Conservation (phyloP, 257 asterid genomes). For the Ajuga chamaepitys region DNA sequence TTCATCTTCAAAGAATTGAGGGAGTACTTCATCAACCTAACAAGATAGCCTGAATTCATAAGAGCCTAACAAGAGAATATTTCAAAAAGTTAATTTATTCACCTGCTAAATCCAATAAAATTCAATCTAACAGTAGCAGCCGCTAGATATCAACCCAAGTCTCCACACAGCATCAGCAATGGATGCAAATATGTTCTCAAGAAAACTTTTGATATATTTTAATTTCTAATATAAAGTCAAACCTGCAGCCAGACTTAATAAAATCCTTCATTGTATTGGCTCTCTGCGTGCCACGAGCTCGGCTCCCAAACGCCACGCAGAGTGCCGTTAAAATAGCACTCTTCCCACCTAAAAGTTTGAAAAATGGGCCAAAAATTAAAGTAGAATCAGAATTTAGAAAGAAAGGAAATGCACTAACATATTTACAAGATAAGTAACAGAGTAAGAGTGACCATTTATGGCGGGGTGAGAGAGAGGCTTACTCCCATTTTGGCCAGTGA, state of each 20-base stretch:
- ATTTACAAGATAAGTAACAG: not conserved
- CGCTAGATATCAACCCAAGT: not conserved
- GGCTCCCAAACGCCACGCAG: conserved; percentile 88
- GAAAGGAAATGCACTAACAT: not conserved
- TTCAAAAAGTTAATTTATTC: not conserved
- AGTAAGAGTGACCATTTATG: not conserved
- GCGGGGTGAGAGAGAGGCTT: conserved; percentile 20
- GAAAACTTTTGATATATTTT: not conserved
- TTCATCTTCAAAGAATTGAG: no score
- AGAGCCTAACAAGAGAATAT: not conserved
- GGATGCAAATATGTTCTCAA: not conserved
- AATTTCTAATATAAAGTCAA: not conserved
- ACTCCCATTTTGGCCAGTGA: conserved; percentile 98
- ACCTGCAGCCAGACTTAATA: conserved; percentile 93
- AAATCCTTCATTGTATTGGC: conserved; percentile 80
- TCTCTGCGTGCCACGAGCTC: conserved; percentile 91
- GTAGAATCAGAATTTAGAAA: not conserved
- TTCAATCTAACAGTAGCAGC: not conserved
- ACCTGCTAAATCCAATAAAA: not conserved
- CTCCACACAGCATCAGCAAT: not conserved
- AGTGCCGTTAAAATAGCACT: conserved; percentile 92
- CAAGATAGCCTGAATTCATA: not conserved
- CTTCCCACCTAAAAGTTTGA: conserved; percentile 63
- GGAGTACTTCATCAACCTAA: not conserved
- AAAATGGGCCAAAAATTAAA: not conserved